Percentiles rank a stretch among this genome's conserved stretches.
Conservation (phyloP, 1,284 basidiomycete species). For the Pterula multifida region DNA sequence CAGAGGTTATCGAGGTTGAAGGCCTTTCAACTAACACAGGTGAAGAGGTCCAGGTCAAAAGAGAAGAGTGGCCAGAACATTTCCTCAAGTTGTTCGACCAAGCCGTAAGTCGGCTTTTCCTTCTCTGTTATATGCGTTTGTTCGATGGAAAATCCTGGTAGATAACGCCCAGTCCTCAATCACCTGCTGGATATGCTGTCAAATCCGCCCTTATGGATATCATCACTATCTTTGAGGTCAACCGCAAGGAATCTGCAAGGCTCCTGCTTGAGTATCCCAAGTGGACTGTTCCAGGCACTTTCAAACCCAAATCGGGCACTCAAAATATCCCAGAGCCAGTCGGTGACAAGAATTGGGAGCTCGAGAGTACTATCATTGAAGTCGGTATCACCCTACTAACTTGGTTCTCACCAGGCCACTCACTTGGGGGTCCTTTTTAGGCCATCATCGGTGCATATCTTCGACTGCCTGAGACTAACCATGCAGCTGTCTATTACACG, state of each 20-base stretch:
- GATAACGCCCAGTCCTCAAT: slow-evolving; percentile 67
- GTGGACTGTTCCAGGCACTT: slow-evolving; percentile 78
- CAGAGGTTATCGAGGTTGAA: slow-evolving; percentile 74
- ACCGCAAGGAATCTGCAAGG: slow-evolving; percentile 89
- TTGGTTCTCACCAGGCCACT: background rate
- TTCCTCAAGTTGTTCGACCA: slow-evolving; percentile 68
- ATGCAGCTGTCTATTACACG: slow-evolving; percentile 81
- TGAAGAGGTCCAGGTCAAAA: slow-evolving; percentile 57
- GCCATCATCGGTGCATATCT: slow-evolving; percentile 69
- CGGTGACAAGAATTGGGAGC: slow-evolving; percentile 56
- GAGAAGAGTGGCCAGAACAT: slow-evolving; percentile 70
- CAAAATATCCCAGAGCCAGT: slow-evolving; percentile 31
- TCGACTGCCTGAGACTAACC: slow-evolving; percentile 64
- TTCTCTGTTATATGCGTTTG: background rate
- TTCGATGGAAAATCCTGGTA: slow-evolving; percentile 19
- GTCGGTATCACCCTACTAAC: slow-evolving; percentile 22
- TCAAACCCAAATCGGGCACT: slow-evolving; percentile 60
- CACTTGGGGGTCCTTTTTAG: slow-evolving; percentile 22
- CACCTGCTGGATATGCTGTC: slow-evolving; percentile 70
- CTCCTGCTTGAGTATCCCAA: slow-evolving; percentile 81
- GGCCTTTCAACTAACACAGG: slow-evolving; percentile 50
- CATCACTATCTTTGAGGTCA: slow-evolving; percentile 89
- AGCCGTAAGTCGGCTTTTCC: slow-evolving; percentile 37
- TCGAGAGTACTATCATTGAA: slow-evolving; percentile 75
- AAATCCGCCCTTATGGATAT: slow-evolving; percentile 74